Evolutionary conservation across 2,329 filamentous ascomycete genomes (phyloP).

Genomic region (Cordyceps cateniannulata): DNA sequence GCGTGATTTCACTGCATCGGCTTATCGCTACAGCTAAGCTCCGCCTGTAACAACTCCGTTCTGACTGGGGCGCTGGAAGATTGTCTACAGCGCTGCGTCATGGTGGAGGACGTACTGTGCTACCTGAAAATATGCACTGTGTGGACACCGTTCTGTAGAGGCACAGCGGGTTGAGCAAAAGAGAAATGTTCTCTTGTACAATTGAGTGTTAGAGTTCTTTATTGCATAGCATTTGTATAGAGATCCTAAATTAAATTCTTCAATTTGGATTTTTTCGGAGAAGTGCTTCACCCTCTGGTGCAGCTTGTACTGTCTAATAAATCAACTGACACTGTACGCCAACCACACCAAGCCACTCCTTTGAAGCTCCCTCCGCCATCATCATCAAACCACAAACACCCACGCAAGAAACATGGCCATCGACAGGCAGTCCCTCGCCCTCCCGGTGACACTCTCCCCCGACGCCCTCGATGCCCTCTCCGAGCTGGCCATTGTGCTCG

Average conservation of each 20-base stretch:
- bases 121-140: neutral
- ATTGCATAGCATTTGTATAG: too few relatives aligned
- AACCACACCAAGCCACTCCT: neutral
- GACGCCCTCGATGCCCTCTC: slow-evolving; percentile 82
- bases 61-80: neutral
- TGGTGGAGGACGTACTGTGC: neutral
- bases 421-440: slow-evolving; percentile 37
- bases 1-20: slow-evolving; percentile 23
- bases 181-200: too few relatives aligned
- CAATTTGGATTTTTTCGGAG: too few relatives aligned
- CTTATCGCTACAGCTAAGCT: slow-evolving; percentile 5
- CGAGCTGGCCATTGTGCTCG: slow-evolving; percentile 70
- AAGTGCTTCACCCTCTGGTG: neutral
- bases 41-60: neutral
- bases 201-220: too few relatives aligned
- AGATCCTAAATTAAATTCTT: too few relatives aligned
- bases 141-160: too few relatives aligned
- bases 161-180: too few relatives aligned
- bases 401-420: slow-evolving; percentile 23
- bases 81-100: neutral
- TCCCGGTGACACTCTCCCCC: slow-evolving; percentile 64
- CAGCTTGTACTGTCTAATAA: neutral
- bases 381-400: neutral
- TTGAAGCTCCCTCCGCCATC: neutral
- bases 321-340: neutral